A percentile compares a stretch with the other conserved stretches of the same genome.
phyloP scores from a whole-genome alignment of 495 filamentous ascomycete species.

The Lasiosphaeriaceae sp. region DNA sequence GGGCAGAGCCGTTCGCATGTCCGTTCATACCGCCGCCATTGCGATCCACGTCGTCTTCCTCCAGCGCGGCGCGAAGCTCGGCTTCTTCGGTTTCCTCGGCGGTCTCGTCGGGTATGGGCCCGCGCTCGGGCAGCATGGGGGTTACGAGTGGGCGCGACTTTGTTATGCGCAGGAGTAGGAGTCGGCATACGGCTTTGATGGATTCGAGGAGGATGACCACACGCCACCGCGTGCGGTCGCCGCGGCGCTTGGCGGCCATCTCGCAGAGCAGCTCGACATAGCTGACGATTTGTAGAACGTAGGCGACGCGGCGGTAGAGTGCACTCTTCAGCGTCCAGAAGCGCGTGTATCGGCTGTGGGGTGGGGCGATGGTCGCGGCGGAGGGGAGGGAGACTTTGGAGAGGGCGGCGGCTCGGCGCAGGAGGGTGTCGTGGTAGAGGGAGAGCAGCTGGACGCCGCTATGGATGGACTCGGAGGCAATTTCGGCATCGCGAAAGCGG shows the following conservation, averaged over 20 bases:
- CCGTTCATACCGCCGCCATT: background rate
- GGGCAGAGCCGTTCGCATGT: slow-evolving; percentile 10
- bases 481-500: slow-evolving; percentile 87
- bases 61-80: slow-evolving; percentile 16
- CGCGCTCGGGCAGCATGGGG: slow-evolving; percentile 82
- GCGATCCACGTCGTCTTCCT: slow-evolving; percentile 23
- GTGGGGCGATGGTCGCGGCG: slow-evolving; percentile 52
- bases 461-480: slow-evolving; percentile 91
- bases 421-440: slow-evolving; percentile 89
- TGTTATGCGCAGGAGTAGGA: slow-evolving; percentile 79
- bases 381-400: slow-evolving; percentile 40
- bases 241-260: slow-evolving; percentile 73
- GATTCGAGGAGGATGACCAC: slow-evolving; percentile 83
- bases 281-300: slow-evolving; percentile 80
- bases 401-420: slow-evolving; percentile 58
- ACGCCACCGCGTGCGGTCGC: slow-evolving; percentile 82
- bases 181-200: slow-evolving; percentile 80
- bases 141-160: slow-evolving; percentile 78
- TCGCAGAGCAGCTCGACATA: slow-evolving; percentile 92
- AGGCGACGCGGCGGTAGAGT: slow-evolving; percentile 71
- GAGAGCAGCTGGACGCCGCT: slow-evolving; percentile 84
- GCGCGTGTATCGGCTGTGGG: slow-evolving; percentile 84
- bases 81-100: slow-evolving; percentile 40
- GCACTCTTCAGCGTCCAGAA: slow-evolving; percentile 78
- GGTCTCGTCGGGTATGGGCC: slow-evolving; percentile 57